These are phyloP conservation scores for Haplosporangium sp. DNA, from an alignment of 371 early-diverging fungal species.

Conservation along the genomic window DNA sequence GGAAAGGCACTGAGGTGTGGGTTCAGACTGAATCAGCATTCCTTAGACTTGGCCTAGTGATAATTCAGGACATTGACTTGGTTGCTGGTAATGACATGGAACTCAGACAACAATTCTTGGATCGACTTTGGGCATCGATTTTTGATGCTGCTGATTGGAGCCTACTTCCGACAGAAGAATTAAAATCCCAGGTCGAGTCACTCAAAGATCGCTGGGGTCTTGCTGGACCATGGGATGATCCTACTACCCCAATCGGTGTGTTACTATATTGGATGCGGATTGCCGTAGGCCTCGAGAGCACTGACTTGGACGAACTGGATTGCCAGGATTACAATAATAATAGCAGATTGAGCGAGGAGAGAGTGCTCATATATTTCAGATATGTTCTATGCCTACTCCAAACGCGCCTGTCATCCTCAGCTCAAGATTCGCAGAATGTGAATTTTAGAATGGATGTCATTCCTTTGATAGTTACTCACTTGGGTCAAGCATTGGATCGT, in stretches of 20 bases:
- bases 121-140: conserved; percentile 26
- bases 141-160: conserved; percentile 35
- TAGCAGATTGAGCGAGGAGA: conserved; percentile 8
- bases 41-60: conserved; percentile 24
- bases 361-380: conserved; percentile 40
- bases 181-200: conserved; percentile 13
- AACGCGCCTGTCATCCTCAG: conserved; percentile 37
- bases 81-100: conserved; percentile 30
- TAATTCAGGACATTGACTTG: conserved; percentile 31
- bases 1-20: conserved; percentile 25
- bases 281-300: conserved; percentile 41
- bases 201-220: conserved; percentile 36
- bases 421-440: conserved; percentile 36
- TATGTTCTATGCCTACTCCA: conserved; percentile 36
- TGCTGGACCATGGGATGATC: conserved; percentile 29
- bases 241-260: conserved; percentile 33
- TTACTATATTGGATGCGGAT: conserved; percentile 48
- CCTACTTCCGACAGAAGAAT: conserved; percentile 15
- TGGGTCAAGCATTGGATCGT: conserved; percentile 41
- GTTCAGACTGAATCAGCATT: conserved; percentile 30
- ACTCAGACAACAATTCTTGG: conserved; percentile 23
- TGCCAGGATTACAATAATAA: neutral
- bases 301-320: conserved; percentile 18
- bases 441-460: conserved; percentile 41
- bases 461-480: conserved; percentile 26